Conservation (phyloP, 2,329 filamentous ascomycete genomes). For the Aspergillus pseudoterreus region DNA sequence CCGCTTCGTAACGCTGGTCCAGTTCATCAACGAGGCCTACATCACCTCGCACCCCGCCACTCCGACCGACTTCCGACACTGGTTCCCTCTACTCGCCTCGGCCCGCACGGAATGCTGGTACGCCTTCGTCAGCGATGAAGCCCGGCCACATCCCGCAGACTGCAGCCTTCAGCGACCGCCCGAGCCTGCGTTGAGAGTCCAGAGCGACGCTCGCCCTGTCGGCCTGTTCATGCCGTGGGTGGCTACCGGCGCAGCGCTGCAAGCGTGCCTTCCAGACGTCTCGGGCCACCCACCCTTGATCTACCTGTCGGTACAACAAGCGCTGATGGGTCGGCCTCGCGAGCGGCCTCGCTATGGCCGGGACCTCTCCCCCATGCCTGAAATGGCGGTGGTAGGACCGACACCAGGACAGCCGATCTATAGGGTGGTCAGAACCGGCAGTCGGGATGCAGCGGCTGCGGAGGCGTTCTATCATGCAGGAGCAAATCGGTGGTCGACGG, state of each 20-base stretch:
- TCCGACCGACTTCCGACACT: not conserved
- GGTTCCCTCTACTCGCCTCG: not conserved
- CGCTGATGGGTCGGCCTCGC: not conserved
- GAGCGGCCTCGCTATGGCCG: not conserved
- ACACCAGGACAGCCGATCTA: not conserved
- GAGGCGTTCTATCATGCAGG: slow-evolving; percentile 3
- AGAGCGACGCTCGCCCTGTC: not conserved
- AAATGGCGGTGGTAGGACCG: not conserved
- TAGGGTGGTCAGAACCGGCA: slow-evolving; percentile 1
- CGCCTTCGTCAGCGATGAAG: not conserved
- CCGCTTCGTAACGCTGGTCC: not conserved
- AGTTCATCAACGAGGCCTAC: not conserved
- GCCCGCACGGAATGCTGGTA: not conserved
- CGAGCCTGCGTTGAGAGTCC: not conserved
- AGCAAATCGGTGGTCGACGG: slow-evolving; percentile 5
- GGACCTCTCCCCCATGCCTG: not conserved
- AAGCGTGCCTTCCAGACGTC: too few relatives aligned
- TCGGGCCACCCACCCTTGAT: not conserved
- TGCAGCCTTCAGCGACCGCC: not conserved
- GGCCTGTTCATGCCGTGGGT: not conserved
- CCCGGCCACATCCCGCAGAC: not conserved
- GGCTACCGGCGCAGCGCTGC: not conserved
- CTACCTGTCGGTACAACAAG: not conserved
- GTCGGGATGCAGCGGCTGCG: slow-evolving; percentile 1
- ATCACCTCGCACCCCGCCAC: not conserved